These are phyloP conservation scores for Albatrellus ellisii DNA, from an alignment of 768 basidiomycete species.

Conservation along the genomic window DNA sequence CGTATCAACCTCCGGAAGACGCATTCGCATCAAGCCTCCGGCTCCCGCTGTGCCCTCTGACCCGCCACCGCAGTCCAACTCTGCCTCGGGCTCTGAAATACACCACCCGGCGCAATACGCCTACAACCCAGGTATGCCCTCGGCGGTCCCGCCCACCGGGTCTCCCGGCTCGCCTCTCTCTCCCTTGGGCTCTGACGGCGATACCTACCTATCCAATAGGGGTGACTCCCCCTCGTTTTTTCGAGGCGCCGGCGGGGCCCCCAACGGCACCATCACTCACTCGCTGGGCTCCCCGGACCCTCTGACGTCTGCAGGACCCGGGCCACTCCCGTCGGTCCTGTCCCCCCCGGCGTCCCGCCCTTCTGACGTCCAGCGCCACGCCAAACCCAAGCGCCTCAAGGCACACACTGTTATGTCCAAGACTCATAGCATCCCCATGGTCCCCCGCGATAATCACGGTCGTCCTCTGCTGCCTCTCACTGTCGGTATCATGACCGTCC, in stretches of 20 bases:
- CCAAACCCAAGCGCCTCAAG: constrained; percentile 68
- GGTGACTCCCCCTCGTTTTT: constrained; percentile 5
- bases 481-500: constrained; percentile 81
- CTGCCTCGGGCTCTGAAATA: constrained; percentile 13
- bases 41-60: constrained; percentile 17
- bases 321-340: constrained; percentile 7
- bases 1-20: constrained; percentile 34
- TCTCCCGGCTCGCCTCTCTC: constrained; percentile 14
- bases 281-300: not conserved
- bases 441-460: constrained; percentile 60
- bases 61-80: constrained; percentile 4
- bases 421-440: constrained; percentile 64
- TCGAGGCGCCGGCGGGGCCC: no score
- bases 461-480: constrained; percentile 66
- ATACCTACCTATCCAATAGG: constrained; percentile 3
- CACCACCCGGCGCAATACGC: constrained; percentile 10
- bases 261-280: constrained; percentile 4
- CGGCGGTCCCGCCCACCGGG: not conserved
- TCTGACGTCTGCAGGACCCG: not conserved
- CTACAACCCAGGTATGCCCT: constrained; percentile 10
- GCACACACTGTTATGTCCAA: constrained; percentile 72
- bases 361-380: constrained; percentile 29
- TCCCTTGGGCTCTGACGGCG: constrained; percentile 12
- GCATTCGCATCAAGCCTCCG: constrained; percentile 36
- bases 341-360: constrained; percentile 18